These are phyloP conservation scores for Abelmoschus esculentus DNA, from an alignment of 345 rosid genomes.

Conservation along the genomic window DNA sequence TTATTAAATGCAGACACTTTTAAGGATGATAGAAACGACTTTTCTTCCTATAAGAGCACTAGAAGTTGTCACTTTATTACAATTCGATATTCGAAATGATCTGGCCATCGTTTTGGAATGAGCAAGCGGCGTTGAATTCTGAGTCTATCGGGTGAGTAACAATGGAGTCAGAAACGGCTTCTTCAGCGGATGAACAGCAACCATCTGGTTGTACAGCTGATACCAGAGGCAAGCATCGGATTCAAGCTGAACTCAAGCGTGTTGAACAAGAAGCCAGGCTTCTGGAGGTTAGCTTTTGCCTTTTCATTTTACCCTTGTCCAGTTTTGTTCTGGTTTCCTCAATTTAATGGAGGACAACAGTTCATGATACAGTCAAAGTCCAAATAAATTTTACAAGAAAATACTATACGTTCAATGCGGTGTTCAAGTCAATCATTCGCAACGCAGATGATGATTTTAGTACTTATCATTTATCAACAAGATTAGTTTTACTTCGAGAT, in stretches of 20 bases:
- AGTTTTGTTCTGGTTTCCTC: background rate
- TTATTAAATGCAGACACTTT: no score
- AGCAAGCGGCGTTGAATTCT: slow-evolving; percentile 2
- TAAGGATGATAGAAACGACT: no score
- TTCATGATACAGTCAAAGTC: background rate
- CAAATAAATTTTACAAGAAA: background rate
- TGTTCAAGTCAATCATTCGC: no score
- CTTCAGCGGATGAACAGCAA: slow-evolving; percentile 30
- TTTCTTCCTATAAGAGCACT: no score
- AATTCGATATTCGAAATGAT: slow-evolving; percentile 3
- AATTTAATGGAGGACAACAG: background rate
- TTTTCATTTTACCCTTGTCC: background rate
- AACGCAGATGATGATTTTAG: no score
- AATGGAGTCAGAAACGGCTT: slow-evolving; percentile 40
- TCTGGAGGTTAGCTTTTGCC: slow-evolving; percentile 37
- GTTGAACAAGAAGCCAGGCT: slow-evolving; percentile 56
- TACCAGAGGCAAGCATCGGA: slow-evolving; percentile 60
- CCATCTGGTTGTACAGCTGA: slow-evolving; percentile 28
- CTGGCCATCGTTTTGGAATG: slow-evolving; percentile 3
- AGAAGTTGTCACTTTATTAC: no score
- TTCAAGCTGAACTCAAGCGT: slow-evolving; percentile 68
- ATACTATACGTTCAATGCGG: background rate
- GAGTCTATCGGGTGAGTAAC: background rate
- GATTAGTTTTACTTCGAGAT: no score
- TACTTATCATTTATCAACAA: no score